A percentile compares a stretch with the other conserved stretches of the same genome.
These are phyloP conservation scores for Globisporangium megalacanthum DNA, from an alignment of 352 stramenopile species.

Conservation along the genomic window DNA sequence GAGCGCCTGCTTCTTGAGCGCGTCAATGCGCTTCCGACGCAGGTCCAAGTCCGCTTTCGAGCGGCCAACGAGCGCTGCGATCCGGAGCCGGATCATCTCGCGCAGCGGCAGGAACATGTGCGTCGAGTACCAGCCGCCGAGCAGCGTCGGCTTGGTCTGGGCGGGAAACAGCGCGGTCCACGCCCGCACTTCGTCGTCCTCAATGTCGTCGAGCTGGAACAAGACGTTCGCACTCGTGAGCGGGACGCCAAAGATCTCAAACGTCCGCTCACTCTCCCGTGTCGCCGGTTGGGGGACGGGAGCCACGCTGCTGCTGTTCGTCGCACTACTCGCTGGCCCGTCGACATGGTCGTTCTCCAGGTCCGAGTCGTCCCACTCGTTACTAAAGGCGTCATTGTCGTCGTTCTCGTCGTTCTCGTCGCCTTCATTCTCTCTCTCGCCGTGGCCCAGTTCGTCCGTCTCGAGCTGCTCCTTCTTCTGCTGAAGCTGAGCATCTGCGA, in stretches of 20 bases:
- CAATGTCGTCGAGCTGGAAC: constrained; percentile 72
- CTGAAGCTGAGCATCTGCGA: constrained; percentile 36
- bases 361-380: constrained; percentile 41
- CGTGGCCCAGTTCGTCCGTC: background rate
- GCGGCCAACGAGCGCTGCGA: constrained; percentile 62
- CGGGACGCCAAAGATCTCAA: constrained; percentile 70
- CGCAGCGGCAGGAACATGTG: constrained; percentile 77
- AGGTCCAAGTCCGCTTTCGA: constrained; percentile 65
- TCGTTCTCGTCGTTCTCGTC: background rate
- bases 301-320: background rate
- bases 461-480: constrained; percentile 1
- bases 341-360: constrained; percentile 27
- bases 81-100: constrained; percentile 71
- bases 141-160: constrained; percentile 40
- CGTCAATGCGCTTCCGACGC: constrained; percentile 56
- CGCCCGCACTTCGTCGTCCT: constrained; percentile 49
- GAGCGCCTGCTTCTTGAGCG: constrained; percentile 69
- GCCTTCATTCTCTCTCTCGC: constrained; percentile 5
- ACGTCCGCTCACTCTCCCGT: constrained; percentile 25
- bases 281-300: background rate
- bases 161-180: constrained; percentile 50
- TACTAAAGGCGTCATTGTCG: background rate
- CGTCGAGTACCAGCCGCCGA: constrained; percentile 72
- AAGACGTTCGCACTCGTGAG: constrained; percentile 66
- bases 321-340: background rate